Evolutionary conservation across 768 basidiomycete genomes (phyloP), one percentile per base, ranked within the genome.

Genomic region (Pleurotus platypus): DNA sequence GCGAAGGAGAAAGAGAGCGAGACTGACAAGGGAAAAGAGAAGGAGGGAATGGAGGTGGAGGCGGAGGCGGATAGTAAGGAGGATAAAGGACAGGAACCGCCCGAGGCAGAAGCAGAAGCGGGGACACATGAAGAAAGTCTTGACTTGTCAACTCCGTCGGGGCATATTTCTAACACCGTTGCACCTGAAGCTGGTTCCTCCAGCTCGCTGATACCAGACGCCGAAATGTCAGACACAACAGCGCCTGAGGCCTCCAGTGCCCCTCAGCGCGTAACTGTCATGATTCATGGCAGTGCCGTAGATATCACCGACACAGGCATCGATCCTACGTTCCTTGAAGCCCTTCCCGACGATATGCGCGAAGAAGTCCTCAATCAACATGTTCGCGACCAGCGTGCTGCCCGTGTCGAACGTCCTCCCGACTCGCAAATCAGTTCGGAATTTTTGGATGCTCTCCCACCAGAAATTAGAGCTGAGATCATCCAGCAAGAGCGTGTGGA

Each of bases 241-340:
- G 30, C 40, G 2, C 20, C 63, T 65, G 12, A 61, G 53, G 22
- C 57, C 49, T 71, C 80, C 30, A 69, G 62, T 53, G 64, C 66
- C n/a, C 66, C 75, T 38, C 79, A 85, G 61, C 85, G 97, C 37
- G 79, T 96, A 24, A 93, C 91, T 1, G 89, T 99, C 65, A 81
- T 84, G 73, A 92, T 99, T 54, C 92, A 94, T 69, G 97, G 97
- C 51, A 91, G 84, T 61, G 79, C 87, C 5, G 92, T 98, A 24
- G 97, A 99, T 67, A 99, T 99, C 68, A 99, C 97, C 2, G 94
- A 98, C 64, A 96, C 94, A 38, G 97, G 97, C 4, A 98, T 99
- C 66, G 97, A 99, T 68, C 93, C 95, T 2, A 94, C 93, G 4
- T 99, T 99, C 81, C 76, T 99, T 57, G 94, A 98, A 72, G 97